Conservation (phyloP, 768 basidiomycete genomes). For the Clitopilus hobsonii region DNA sequence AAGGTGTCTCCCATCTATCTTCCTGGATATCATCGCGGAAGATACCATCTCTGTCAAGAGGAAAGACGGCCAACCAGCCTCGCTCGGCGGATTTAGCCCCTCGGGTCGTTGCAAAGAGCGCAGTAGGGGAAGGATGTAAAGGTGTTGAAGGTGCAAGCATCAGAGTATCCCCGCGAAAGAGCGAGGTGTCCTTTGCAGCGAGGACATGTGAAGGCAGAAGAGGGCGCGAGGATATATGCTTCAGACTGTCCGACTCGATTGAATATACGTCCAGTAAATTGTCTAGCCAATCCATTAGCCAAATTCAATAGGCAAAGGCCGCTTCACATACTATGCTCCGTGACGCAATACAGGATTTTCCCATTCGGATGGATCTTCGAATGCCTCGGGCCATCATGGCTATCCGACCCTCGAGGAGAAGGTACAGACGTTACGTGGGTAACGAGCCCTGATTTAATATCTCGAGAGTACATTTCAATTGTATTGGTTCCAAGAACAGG, state of each 20-base stretch:
- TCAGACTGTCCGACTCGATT: constrained; percentile 26
- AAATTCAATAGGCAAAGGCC: neutral
- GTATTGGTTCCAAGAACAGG: constrained; percentile 44
- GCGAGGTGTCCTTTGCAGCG: constrained; percentile 1
- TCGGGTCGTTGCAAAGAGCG: constrained; percentile 45
- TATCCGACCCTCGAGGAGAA: constrained; percentile 31
- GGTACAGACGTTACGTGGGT: constrained; percentile 29
- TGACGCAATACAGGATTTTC: constrained; percentile 43
- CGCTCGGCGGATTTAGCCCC: constrained; percentile 27
- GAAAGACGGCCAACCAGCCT: constrained; percentile 41
- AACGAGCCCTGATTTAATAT: constrained; percentile 26
- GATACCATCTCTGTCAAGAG: constrained; percentile 32
- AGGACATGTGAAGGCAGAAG: constrained; percentile 21
- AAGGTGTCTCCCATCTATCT: constrained; percentile 38
- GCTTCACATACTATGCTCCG: constrained; percentile 41
- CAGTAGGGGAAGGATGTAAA: constrained; percentile 27
- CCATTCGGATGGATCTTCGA: constrained; percentile 50
- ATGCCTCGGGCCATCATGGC: constrained; percentile 47
- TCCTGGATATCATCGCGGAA: constrained; percentile 22
- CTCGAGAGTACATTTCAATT: constrained; percentile 42
- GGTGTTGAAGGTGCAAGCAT: constrained; percentile 34
- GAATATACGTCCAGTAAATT: constrained; percentile 42
- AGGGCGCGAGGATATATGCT: constrained; percentile 25
- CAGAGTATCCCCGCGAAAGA: constrained; percentile 43
- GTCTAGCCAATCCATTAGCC: constrained; percentile 20